A percentile compares a stretch with the other conserved stretches of the same genome.
phyloP scores from a whole-genome alignment of 176 grass and related monocot genomes.

The Bothriochloa decipiens region DNA sequence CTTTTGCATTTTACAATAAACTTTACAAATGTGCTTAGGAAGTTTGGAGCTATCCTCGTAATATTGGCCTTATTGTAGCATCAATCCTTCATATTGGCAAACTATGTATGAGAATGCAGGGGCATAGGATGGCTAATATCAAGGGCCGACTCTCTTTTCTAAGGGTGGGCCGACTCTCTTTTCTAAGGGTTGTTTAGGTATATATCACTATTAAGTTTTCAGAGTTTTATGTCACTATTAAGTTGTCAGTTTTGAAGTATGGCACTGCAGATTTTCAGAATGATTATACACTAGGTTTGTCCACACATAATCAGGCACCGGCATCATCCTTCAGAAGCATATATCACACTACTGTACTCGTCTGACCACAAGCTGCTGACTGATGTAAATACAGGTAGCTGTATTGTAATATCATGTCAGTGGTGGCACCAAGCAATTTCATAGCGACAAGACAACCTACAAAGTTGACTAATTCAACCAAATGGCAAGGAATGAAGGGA shows the following conservation, averaged over 20 bases:
- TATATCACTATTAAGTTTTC: too few species aligned
- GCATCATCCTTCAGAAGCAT: background rate
- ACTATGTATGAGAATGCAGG: background rate
- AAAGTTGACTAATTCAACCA: background rate
- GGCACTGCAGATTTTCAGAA: background rate
- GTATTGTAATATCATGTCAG: background rate
- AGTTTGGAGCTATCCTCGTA: background rate
- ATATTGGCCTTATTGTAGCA: background rate
- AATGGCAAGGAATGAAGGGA: background rate
- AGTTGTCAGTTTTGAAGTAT: background rate
- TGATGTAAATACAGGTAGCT: background rate
- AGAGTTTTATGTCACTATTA: background rate
- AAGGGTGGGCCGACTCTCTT: background rate
- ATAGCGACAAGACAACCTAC: background rate
- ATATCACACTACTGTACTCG: background rate
- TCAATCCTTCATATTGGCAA: background rate
- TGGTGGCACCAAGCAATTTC: background rate
- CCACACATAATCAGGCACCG: background rate
- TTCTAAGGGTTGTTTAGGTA: background rate
- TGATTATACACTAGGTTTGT: background rate
- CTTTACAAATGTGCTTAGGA: background rate
- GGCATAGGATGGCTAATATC: background rate
- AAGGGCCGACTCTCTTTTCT: background rate
- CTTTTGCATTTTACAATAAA: background rate
- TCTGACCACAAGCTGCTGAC: slow-evolving; percentile 17